A percentile compares a stretch with the other conserved stretches of the same genome.
phyloP scores from a whole-genome alignment of 2,329 filamentous ascomycete genomes.

The Aspergillus tanneri region DNA sequence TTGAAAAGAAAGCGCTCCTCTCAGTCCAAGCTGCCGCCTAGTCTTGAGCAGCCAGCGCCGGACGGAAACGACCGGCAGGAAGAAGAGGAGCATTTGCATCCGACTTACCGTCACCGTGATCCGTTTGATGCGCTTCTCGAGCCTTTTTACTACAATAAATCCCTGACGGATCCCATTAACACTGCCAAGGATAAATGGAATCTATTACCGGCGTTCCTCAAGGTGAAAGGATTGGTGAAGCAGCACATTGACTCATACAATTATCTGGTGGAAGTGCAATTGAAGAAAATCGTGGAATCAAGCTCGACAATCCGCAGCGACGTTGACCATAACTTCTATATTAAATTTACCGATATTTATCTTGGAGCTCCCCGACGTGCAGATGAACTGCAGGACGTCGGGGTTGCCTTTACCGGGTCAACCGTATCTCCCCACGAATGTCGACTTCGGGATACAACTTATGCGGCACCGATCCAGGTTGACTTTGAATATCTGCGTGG shows the following conservation, averaged over 20 bases:
- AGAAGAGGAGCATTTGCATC: conserved; percentile 19
- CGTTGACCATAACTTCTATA: conserved; percentile 87
- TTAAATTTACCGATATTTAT: conserved; percentile 89
- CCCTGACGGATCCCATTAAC: conserved; percentile 66
- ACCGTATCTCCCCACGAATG: conserved; percentile 91
- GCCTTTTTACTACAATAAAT: conserved; percentile 69
- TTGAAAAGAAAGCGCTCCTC: conserved; percentile 30
- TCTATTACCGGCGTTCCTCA: conserved; percentile 91
- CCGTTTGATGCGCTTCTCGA: conserved; percentile 64
- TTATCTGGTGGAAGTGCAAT: conserved; percentile 93
- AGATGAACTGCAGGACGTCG: conserved; percentile 64
- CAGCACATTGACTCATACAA: conserved; percentile 99
- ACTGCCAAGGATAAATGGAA: conserved; percentile 90
- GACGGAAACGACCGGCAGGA: conserved; percentile 18
- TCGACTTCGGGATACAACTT: conserved; percentile 94
- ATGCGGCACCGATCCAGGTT: conserved; percentile 88
- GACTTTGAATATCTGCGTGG: conserved; percentile 89
- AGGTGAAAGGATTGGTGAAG: conserved; percentile 94
- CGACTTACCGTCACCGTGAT: conserved; percentile 33
- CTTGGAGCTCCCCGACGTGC: conserved; percentile 77
- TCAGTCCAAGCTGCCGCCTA: conserved; percentile 24
- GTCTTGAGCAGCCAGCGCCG: conserved; percentile 20
- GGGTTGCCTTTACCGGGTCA: conserved; percentile 43
- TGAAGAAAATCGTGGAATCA: conserved; percentile 93
- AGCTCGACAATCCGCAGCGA: conserved; percentile 88